Percentiles rank a stretch among this genome's conserved stretches.
Conservation (phyloP, 352 stramenopile genomes). For the Phytophthora megakarya region DNA sequence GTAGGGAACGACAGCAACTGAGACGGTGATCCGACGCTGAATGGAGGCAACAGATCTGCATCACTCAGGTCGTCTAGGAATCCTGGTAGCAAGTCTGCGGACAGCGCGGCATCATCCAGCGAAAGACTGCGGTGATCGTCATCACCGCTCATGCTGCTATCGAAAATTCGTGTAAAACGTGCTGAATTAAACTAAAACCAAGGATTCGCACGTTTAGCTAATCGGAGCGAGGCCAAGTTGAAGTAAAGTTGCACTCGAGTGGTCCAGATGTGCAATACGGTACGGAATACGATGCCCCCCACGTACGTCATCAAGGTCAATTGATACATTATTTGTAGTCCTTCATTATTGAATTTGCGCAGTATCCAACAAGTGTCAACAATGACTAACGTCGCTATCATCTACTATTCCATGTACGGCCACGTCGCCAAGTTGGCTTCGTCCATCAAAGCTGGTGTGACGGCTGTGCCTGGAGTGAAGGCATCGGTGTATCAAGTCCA, state of each 20-base stretch:
- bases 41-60: conserved; percentile 20
- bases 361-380: not conserved
- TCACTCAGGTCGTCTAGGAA: conserved; percentile 45
- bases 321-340: not conserved
- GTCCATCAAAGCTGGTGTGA: conserved; percentile 65
- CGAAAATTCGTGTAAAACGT: conserved; percentile 7
- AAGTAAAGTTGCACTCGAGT: not conserved
- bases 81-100: conserved; percentile 21
- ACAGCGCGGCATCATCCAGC: conserved; percentile 22
- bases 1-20: not conserved
- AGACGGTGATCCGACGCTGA: not conserved
- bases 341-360: conserved; percentile 11
- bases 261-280: not conserved
- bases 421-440: conserved; percentile 75
- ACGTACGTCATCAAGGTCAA: conserved; percentile 9
- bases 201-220: conserved; percentile 4
- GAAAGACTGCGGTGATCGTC: conserved; percentile 17
- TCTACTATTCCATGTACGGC: conserved; percentile 88
- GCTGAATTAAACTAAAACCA: not conserved
- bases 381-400: conserved; percentile 72
- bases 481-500: conserved; percentile 68
- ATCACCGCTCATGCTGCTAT: not conserved
- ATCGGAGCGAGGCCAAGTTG: conserved; percentile 5
- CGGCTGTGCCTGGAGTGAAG: conserved; percentile 53
- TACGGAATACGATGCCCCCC: not conserved